A percentile compares a stretch with the other conserved stretches of the same genome.
Conservation (phyloP, 768 basidiomycete genomes). For the Leccinum rimulosum region DNA sequence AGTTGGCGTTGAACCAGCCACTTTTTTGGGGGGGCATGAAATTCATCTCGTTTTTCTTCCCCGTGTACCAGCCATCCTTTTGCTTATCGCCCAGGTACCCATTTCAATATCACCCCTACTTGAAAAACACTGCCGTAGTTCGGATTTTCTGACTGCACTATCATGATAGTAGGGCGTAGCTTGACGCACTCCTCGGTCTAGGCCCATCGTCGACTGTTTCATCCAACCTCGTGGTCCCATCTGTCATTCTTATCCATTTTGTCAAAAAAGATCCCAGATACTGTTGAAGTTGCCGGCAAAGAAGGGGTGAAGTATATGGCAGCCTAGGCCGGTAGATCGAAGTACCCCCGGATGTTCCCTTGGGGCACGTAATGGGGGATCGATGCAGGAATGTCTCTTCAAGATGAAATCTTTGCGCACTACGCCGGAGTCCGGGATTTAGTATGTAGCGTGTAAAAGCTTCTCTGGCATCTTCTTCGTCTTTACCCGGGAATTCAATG, state of each 20-base stretch:
- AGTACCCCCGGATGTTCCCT: neutral
- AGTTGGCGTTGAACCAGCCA: neutral
- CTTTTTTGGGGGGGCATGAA: neutral
- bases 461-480: neutral
- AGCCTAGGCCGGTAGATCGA: neutral
- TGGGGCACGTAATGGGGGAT: neutral
- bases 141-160: neutral
- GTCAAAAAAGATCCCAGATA: neutral
- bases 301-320: neutral
- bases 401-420: neutral
- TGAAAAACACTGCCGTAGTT: conserved; percentile 4
- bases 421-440: neutral
- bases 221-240: neutral
- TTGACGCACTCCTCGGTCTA: neutral
- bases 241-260: neutral
- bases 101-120: neutral
- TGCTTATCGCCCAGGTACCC: neutral
- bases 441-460: neutral
- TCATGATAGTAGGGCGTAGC: neutral
- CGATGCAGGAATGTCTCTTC: neutral
- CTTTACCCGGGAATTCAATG: neutral
- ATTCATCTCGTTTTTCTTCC: conserved; percentile 4
- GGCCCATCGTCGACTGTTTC: neutral
- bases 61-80: neutral
- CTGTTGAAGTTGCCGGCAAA: neutral